Evolutionary conservation across 1,284 basidiomycete genomes (phyloP), one percentile per base, ranked within the genome.

Genomic region (Marasmius fiardii): DNA sequence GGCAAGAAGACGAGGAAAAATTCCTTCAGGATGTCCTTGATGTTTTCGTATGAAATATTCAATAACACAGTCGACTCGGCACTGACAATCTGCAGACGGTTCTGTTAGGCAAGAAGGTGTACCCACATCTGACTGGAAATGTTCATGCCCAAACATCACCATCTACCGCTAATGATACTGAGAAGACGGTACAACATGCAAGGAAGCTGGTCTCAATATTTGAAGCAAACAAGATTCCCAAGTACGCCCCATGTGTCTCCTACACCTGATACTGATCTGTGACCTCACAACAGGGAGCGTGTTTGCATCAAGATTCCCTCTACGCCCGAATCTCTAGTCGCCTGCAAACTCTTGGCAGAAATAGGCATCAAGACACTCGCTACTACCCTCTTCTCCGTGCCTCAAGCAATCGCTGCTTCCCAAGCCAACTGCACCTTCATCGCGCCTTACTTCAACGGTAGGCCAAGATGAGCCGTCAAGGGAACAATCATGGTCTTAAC

Each of bases 251-350:
- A 47, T 45, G 39, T 18, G 10, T 23, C 26, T 31, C 37, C 18
- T 14, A n/a, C 43, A 16, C 37, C 24, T 35, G 24, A 34, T 39
- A 50, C 43, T 14, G 24, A 18, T 24, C 39, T 33, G 43, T 28
- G 10, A 26, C 23, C 28, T 44, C 24, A 33, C 4, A 24, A 11
- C 55, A 79, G 76, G 53, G 67, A 70, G 12, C 70, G 77, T 4
- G 76, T 80, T 3, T 79, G 76, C 62, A 77, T 81, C 66, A 81
- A 81, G 61, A 80, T 80, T 35, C 79, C 77, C 8, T 69, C 73
- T 5, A 79, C 77, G 0, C 74, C 77, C 1, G 74, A 78, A 61
- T 73, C 73, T 2, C 63, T 78, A 49, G 48, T 79, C 5, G 78
- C 79, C 0, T 80, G 78, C 61, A 68, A 71, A 33, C 60, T 71